These are phyloP conservation scores for Botrytis hyacinthi DNA, from an alignment of 2,329 filamentous ascomycete species.

Conservation along the genomic window DNA sequence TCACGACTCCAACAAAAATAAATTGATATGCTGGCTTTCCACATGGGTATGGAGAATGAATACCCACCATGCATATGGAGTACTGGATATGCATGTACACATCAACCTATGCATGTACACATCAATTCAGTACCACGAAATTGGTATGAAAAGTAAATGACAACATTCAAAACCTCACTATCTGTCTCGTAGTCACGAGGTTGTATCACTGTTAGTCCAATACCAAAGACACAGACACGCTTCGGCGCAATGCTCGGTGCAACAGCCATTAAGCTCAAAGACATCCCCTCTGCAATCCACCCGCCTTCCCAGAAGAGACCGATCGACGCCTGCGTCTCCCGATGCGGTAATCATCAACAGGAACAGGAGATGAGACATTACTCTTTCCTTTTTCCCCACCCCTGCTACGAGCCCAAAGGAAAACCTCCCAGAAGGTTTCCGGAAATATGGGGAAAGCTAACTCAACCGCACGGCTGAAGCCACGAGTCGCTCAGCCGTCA, in stretches of 20 bases:
- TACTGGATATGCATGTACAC: not conserved
- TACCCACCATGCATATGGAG: conserved; percentile 2
- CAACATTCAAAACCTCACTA: conserved; percentile 2
- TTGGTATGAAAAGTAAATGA: conserved; percentile 7
- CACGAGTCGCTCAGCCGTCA: conserved; percentile 1
- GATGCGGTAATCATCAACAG: not conserved
- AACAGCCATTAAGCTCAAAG: conserved; percentile 9
- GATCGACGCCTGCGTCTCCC: not conserved
- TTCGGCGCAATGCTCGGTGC: conserved; percentile 8
- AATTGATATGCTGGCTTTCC: conserved; percentile 12
- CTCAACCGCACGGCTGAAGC: not conserved
- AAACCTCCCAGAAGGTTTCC: not conserved
- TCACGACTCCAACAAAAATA: not conserved
- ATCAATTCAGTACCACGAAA: not conserved
- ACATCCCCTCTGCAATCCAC: not conserved
- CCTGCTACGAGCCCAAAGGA: not conserved
- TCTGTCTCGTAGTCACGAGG: conserved; percentile 6
- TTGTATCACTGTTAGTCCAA: not conserved
- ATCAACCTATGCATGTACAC: not conserved
- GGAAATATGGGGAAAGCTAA: conserved; percentile 10
- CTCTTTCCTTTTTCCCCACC: not conserved
- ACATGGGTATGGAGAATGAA: conserved; percentile 12
- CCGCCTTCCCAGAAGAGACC: not conserved
- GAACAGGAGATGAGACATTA: conserved; percentile 9
- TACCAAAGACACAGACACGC: not conserved